Conservation (phyloP, 164 flowering plant genomes). For the Euptelea pleiosperma region DNA sequence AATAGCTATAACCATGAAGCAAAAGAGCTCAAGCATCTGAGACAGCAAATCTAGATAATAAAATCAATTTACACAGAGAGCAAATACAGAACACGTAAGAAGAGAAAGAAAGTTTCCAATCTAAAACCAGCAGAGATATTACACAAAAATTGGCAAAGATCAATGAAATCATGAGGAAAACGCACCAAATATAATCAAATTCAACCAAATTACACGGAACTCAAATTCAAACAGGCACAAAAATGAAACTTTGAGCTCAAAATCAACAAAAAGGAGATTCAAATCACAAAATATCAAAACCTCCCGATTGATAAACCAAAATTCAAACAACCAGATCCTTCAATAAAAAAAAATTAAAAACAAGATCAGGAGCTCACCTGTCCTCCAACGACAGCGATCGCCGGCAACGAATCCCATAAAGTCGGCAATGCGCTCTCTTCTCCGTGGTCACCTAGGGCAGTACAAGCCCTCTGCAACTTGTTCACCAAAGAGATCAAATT, state of each 20-base stretch:
- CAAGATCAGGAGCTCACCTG: slow-evolving; percentile 38
- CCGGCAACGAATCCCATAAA: slow-evolving; percentile 65
- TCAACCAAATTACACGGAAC: neutral
- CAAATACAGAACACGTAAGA: too few species aligned
- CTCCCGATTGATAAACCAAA: too few species aligned
- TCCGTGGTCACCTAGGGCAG: slow-evolving; percentile 76
- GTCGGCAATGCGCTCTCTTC: slow-evolving; percentile 64
- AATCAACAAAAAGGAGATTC: neutral
- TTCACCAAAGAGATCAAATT: slow-evolving; percentile 57
- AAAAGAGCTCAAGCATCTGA: too few species aligned
- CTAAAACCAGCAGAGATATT: neutral
- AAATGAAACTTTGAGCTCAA: neutral
- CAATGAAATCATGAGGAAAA: too few species aligned
- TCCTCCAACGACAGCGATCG: slow-evolving; percentile 77
- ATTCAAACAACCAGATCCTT: neutral
- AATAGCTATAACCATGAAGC: too few species aligned
- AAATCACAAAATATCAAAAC: too few species aligned
- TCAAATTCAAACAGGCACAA: neutral
- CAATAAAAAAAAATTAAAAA: neutral
- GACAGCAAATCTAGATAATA: too few species aligned
- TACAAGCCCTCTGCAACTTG: slow-evolving; percentile 68
- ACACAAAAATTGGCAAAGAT: neutral
- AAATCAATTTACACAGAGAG: too few species aligned
- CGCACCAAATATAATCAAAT: neutral
- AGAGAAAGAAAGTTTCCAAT: too few species aligned